These are phyloP conservation scores for Populus alba DNA, from an alignment of 345 rosid species.

Conservation along the genomic window DNA sequence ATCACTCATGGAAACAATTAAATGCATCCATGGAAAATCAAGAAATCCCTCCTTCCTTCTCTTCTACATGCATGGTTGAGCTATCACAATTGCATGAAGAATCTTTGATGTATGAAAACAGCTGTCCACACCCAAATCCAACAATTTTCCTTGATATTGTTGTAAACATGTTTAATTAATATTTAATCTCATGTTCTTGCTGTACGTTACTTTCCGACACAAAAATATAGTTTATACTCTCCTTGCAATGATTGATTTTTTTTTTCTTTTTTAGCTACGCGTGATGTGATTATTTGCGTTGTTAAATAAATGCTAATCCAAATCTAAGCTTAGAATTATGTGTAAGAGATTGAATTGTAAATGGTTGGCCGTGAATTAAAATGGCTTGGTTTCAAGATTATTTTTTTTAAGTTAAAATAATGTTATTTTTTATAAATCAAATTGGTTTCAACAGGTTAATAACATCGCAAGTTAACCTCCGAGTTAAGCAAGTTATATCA, in stretches of 20 bases:
- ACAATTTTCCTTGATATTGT: not conserved
- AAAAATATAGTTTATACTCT: not conserved
- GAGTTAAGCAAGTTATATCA: too few relatives aligned
- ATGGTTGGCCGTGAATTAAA: not conserved
- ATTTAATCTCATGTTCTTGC: not conserved
- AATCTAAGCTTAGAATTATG: not conserved
- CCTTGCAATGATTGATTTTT: not conserved
- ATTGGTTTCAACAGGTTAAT: too few relatives aligned
- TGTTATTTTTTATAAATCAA: too few relatives aligned
- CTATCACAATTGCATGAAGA: not conserved
- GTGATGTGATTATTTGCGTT: not conserved
- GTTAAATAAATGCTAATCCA: not conserved
- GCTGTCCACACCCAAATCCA: not conserved
- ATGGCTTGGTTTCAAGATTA: too few relatives aligned
- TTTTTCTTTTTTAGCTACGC: not conserved
- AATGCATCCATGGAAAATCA: not conserved
- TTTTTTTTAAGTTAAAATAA: too few relatives aligned
- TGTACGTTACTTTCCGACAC: slow-evolving; percentile 14
- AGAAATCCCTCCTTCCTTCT: not conserved
- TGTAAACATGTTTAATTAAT: not conserved
- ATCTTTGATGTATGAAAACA: not conserved
- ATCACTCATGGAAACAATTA: too few relatives aligned
- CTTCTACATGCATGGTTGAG: not conserved
- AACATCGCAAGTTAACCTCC: too few relatives aligned
- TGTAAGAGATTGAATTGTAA: not conserved